Evolutionary conservation across 169 alveolate genomes (phyloP).

Genomic region (Babesia divergens): DNA sequence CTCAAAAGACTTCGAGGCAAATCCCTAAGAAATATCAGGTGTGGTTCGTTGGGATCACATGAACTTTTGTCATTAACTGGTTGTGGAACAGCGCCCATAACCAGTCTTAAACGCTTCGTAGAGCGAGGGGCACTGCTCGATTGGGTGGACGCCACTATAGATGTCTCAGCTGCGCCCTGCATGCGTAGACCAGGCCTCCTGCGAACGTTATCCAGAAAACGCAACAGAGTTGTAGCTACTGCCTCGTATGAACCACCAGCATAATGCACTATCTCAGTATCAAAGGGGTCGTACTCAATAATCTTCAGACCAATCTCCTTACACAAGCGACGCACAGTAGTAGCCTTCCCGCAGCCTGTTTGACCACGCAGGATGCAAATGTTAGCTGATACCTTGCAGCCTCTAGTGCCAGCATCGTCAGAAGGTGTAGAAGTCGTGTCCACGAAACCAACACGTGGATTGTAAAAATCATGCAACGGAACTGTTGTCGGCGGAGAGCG

Average conservation of each 20-base stretch:
- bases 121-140: background rate
- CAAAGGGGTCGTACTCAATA: slow-evolving; percentile 62
- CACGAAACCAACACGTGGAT: background rate
- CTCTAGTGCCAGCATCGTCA: background rate
- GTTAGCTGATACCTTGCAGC: background rate
- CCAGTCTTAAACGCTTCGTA: slow-evolving; percentile 16
- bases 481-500: background rate
- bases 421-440: background rate
- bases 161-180: background rate
- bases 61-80: background rate
- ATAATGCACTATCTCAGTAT: slow-evolving; percentile 8
- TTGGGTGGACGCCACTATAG: background rate
- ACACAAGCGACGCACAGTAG: slow-evolving; percentile 49
- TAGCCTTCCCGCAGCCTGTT: slow-evolving; percentile 59
- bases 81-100: background rate
- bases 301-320: slow-evolving; percentile 27
- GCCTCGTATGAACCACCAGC: slow-evolving; percentile 9
- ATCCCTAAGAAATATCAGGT: slow-evolving; percentile 35
- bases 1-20: slow-evolving; percentile 37
- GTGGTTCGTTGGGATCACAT: slow-evolving; percentile 38
- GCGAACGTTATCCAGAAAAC: slow-evolving; percentile 45
- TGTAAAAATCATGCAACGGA: background rate
- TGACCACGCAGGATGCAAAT: slow-evolving; percentile 53
- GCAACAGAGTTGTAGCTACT: slow-evolving; percentile 5
- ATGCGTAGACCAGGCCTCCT: slow-evolving; percentile 42